Evolutionary conservation across 495 filamentous ascomycete species (phyloP), one percentile per base, ranked within the genome.

Genomic region (Penicillium waksmanii): DNA sequence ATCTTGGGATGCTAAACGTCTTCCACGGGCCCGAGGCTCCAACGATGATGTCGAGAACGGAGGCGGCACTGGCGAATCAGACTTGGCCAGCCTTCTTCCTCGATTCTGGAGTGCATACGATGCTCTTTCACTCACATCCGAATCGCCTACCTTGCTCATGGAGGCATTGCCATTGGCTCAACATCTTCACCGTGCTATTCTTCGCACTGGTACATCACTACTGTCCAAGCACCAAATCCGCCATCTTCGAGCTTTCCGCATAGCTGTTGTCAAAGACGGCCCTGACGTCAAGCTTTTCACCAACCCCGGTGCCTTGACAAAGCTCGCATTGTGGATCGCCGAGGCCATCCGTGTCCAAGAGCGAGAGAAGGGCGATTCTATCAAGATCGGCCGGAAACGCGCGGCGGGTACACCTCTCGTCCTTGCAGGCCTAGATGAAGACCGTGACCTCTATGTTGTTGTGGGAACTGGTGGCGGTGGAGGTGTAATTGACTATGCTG

Each of bases 71-170:
- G 66, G 69, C 6, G 75, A 72, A 51, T 74, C 73, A 3, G 74
- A 78, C 53, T 57, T 75, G 46, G 63, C 70, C 0, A 80, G 71
- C 54, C 66, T 81, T 38, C 70, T 77, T 12, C 76, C 78, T 46
- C 85, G 95, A 54, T 98, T 98, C 70, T 98, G 91, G 90, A 86
- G 88, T 51, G 94, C 94, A 23, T 97, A 96, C 68, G 94, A 98
- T 77, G 91, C 94, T 1, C 82, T 98, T 11, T 73, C 66, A 17
- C 59, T 76, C 34, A 77, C 70, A 2, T 80, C 77, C 5, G 76
- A 80, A 47, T 78, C 72, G 1, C 77, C 74, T 21, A 74, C 72
- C 27, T 64, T 74, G 44, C 68, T 78, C 17, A 59, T 96, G 59
- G 89, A 92, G 62, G 81, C 87, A n/a, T 83, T 98, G 31, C 89